Percentiles rank a stretch among this genome's conserved stretches.
phyloP scores from a whole-genome alignment of 148 eudicot species.

The Diospyros lotus region DNA sequence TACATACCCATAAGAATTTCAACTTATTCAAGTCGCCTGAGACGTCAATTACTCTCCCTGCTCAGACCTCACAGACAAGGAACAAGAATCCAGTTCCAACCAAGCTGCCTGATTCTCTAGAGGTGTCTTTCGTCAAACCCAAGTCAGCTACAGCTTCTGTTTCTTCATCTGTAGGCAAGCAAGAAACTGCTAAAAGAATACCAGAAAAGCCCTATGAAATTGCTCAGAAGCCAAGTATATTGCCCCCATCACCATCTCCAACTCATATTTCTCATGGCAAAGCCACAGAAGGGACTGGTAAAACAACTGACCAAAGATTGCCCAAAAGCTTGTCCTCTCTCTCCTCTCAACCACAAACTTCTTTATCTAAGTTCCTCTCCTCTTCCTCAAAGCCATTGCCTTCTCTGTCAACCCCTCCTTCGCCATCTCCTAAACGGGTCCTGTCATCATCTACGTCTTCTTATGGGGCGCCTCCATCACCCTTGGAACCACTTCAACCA shows the following conservation, averaged over 20 bases:
- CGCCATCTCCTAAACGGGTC: background rate
- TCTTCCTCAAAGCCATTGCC: background rate
- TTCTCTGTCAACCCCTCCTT: background rate
- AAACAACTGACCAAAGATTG: background rate
- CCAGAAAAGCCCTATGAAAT: background rate
- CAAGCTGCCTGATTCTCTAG: background rate
- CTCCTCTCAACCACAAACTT: conserved; percentile 2
- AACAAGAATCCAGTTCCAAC: conserved; percentile 2
- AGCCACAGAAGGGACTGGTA: background rate
- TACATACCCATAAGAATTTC: background rate
- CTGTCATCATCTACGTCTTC: background rate
- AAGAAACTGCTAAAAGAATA: too few species aligned
- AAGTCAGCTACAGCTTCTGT: too few species aligned
- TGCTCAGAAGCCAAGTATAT: conserved; percentile 1
- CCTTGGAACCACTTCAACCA: background rate
- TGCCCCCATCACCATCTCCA: background rate
- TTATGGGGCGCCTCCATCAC: background rate
- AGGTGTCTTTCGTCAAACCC: background rate
- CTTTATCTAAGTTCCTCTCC: background rate
- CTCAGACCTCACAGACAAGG: background rate
- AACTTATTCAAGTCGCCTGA: background rate
- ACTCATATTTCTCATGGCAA: background rate
- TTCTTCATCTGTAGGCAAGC: too few species aligned
- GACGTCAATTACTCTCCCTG: too few species aligned
- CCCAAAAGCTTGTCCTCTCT: background rate